A percentile compares a stretch with the other conserved stretches of the same genome.
phyloP scores from a whole-genome alignment of 169 alveolate species.

The Cytauxzoon felis region DNA sequence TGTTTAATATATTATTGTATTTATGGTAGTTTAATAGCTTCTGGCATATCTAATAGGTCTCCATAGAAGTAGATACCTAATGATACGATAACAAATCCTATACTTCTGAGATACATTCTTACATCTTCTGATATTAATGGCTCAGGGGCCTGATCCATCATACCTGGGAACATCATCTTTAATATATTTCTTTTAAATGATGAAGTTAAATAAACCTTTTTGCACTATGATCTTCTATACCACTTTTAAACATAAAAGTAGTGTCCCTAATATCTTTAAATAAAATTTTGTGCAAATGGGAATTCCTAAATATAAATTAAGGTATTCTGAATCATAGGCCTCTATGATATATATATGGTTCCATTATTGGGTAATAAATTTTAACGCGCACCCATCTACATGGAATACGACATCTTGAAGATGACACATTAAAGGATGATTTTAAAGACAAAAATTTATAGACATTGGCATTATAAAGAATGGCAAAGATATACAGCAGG shows the following conservation, averaged over 20 bases:
- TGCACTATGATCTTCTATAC: too few species aligned
- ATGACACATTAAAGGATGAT: constrained; percentile 27
- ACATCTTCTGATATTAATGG: constrained; percentile 63
- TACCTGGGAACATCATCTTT: constrained; percentile 77
- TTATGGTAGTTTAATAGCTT: constrained; percentile 60
- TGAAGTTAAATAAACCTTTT: too few species aligned
- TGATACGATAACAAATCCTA: constrained; percentile 65
- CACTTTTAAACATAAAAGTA: too few species aligned
- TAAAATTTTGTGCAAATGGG: too few species aligned
- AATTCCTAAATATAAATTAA: too few species aligned
- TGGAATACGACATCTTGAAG: background rate
- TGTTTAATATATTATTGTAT: background rate
- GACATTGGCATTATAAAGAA: constrained; percentile 84
- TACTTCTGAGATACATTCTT: constrained; percentile 62
- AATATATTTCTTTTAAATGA: too few species aligned
- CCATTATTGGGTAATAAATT: background rate
- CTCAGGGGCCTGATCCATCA: constrained; percentile 67
- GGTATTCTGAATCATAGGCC: too few species aligned
- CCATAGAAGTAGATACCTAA: constrained; percentile 72
- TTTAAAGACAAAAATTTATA: constrained; percentile 32
- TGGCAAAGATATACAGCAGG: constrained; percentile 88
- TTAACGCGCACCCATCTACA: background rate
- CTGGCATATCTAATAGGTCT: constrained; percentile 75
- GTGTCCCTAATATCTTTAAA: too few species aligned
- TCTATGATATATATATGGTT: too few species aligned